Evolutionary conservation across 2,329 filamentous ascomycete genomes (phyloP), one percentile per base, ranked within the genome.

Genomic region (Colletotrichum chlorophyti): DNA sequence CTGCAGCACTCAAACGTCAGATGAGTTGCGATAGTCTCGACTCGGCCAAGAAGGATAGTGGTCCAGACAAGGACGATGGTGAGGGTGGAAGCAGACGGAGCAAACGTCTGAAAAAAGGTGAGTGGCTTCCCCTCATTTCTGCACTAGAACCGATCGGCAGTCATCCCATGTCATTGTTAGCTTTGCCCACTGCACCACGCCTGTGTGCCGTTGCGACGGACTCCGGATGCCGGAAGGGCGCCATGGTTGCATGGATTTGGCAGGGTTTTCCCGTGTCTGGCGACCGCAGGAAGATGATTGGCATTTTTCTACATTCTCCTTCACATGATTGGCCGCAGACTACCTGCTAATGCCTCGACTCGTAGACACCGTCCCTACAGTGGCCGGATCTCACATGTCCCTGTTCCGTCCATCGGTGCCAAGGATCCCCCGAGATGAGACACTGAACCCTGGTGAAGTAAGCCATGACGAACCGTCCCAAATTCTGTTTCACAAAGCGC

Each of bases 311-410:
- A n/a, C n/a, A n/a, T n/a, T n/a, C n/a, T n/a, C n/a, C n/a, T n/a
- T n/a, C n/a, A n/a, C n/a, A n/a, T 78, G 74, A 76, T 6, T 2
- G 12, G n/a, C 34, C n/a, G n/a, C n/a, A n/a, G n/a, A n/a, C n/a
- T n/a, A 21, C 24, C n/a, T 70, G 61, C 63, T 62, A 47, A 62
- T n/a, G 10, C 14, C 11, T 65, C 68, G 63, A 66, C 67, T 61
- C 74, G 64, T 70, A 81, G 84, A 86, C 74, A 79, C 81, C 38
- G 84, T 88, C 31, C 92, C 94, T 38, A 97, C 91, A 29, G 92
- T 99, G 65, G 93, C 93, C 64, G 95, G 95, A 52, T 98, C 94
- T 49, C 93, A 98, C 76, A 98, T 98, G 93, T 95, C 91, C 61
- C 86, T 94, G 68, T 93, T 96, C 69, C 91, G 94, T 50, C 91